Conservation (phyloP, 2,329 filamentous ascomycete species). For the Monosporascus cannonballus region DNA sequence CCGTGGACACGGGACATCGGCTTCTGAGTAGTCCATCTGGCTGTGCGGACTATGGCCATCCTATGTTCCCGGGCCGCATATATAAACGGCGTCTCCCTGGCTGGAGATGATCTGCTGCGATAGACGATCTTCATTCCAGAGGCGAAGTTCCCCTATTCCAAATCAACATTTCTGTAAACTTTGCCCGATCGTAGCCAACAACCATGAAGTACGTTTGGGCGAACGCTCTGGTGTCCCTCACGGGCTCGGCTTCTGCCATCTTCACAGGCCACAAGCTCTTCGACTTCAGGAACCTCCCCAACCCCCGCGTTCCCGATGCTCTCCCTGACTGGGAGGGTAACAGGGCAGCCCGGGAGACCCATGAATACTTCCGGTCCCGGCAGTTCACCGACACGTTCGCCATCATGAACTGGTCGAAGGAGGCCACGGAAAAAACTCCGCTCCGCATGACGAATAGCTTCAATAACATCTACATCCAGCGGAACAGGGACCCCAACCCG, state of each 20-base stretch:
- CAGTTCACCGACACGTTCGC: constrained; percentile 25
- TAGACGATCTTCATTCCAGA: too few species aligned
- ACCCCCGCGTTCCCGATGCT: constrained; percentile 25
- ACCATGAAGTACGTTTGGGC: too few species aligned
- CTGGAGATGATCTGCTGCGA: too few species aligned
- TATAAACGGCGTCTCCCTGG: too few species aligned
- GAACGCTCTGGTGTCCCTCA: too few species aligned
- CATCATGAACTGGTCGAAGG: constrained; percentile 32
- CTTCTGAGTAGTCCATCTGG: too few species aligned
- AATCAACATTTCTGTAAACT: too few species aligned
- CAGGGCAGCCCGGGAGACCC: constrained; percentile 21
- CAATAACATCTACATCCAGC: constrained; percentile 40
- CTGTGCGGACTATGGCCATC: too few species aligned
- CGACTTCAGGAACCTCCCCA: constrained; percentile 39
- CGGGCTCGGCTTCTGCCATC: constrained; percentile 1
- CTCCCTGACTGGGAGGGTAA: constrained; percentile 21
- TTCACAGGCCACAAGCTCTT: constrained; percentile 41
- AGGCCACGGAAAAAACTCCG: constrained; percentile 22
- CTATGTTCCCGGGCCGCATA: too few species aligned
- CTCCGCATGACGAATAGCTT: constrained; percentile 32
- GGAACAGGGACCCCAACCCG: constrained; percentile 26
- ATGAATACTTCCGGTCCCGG: constrained; percentile 22
- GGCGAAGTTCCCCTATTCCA: too few species aligned
- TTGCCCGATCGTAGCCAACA: too few species aligned
- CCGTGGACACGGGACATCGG: too few species aligned